These are phyloP conservation scores for Pleurotus salmoneostramineus DNA, from an alignment of 768 basidiomycete genomes.

Conservation along the genomic window DNA sequence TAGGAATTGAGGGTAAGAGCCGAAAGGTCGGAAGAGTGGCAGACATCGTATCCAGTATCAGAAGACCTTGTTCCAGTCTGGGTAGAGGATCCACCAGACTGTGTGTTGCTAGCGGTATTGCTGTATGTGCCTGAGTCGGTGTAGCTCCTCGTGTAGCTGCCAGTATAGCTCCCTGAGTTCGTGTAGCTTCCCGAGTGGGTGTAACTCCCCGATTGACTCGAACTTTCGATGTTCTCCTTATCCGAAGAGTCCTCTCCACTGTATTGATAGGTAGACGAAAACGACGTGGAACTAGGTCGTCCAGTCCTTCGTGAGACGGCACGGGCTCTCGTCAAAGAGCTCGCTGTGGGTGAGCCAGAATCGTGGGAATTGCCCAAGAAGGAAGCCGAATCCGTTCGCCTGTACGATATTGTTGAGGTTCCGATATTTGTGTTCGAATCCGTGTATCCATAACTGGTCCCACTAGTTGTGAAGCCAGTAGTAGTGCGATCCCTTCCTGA, in stretches of 20 bases:
- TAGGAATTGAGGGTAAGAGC: slow-evolving; percentile 26
- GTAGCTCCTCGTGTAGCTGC: slow-evolving; percentile 13
- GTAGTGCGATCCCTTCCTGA: slow-evolving; percentile 20
- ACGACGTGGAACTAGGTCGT: slow-evolving; percentile 34
- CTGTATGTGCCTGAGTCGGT: background rate
- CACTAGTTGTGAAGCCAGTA: slow-evolving; percentile 22
- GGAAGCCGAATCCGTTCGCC: slow-evolving; percentile 51
- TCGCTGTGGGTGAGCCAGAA: slow-evolving; percentile 36
- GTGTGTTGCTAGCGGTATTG: slow-evolving; percentile 9
- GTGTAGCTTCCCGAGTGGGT: slow-evolving; percentile 9
- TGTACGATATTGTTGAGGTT: slow-evolving; percentile 48
- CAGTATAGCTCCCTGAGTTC: slow-evolving; percentile 10
- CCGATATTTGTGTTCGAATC: slow-evolving; percentile 37
- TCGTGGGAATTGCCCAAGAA: slow-evolving; percentile 53
- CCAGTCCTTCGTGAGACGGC: slow-evolving; percentile 53
- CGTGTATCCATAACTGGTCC: slow-evolving; percentile 25
- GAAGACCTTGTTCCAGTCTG: slow-evolving; percentile 25
- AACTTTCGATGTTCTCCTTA: slow-evolving; percentile 44
- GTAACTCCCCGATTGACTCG: background rate
- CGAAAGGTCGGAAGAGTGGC: slow-evolving; percentile 47
- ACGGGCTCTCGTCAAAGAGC: slow-evolving; percentile 56
- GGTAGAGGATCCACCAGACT: slow-evolving; percentile 4
- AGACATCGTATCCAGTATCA: slow-evolving; percentile 51
- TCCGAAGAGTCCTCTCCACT: slow-evolving; percentile 44
- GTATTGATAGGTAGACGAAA: slow-evolving; percentile 32